Base-by-base conservation (phyloP, 148 eudicot species). In the Vaccinium myrtillus region DNA sequence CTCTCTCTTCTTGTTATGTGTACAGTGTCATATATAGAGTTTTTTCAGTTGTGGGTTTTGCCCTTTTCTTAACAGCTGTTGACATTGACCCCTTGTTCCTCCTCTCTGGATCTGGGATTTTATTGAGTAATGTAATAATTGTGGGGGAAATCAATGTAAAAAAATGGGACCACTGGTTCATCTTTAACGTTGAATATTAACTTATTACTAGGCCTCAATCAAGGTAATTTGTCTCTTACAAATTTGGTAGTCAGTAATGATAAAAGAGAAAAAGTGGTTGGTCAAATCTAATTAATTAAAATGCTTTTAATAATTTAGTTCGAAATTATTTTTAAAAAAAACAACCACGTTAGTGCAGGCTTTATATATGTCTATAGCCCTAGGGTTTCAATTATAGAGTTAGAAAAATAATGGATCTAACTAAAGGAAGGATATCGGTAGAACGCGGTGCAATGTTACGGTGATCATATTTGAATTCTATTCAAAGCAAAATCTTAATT, bases 51-150 rank as follows among this genome's bases (percentile, higher is more conserved):
- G 80, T 78, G 69, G 79, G 74, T 81, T 75, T 83, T 87, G 82
- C 70, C 49, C 84, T 48, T 32, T 87, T 87, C 84, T 81, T 77
- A 84, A 84, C 85, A 87, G 87, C 89, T 87, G 79, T 67, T 87
- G 89, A 87, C 87, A 84, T 76, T 81, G 89, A 87, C 87, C 58
- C 23, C 23, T 75, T 84, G 86, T 81, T 84, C 79, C 43, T 54
- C 84, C 36, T 76, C 55, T 77, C 18, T 50, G 32, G 56, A 49
- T 77, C 56, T 50, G 58, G 14, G 58, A 49, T 77, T 77, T 49
- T 49, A 8, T 49, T n/a, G 50, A 50, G 58, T 77, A 50, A 10
- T n/a, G 32, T 21, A 43, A 43, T 43, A 43, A 48, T 49, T 76
- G n/a, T 21, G 6, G 25, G 25, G 79, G 79, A 76, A 48, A 49